Base-by-base conservation (phyloP, 176 grass and related monocot genomes). In the Hordeum marinum region DNA sequence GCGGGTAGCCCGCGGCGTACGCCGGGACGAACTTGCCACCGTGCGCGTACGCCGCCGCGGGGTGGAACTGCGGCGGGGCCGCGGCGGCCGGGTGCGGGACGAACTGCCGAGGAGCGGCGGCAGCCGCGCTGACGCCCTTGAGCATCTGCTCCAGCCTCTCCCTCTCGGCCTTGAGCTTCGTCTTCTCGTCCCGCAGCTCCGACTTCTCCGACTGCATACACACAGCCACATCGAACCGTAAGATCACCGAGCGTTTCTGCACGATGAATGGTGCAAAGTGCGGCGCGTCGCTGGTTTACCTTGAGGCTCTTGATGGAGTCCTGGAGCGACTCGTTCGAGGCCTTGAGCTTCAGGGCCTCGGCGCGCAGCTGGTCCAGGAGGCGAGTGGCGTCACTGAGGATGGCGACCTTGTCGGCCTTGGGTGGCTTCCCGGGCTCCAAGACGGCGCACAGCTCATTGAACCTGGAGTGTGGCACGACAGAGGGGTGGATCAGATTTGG, bases 381-480 rank as follows among this genome's bases (percentile, higher is more conserved):
- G 20, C 81, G 82, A 9, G 92, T 63, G 11, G 97, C 92, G 63
- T 99, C 86, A 13, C 68, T 91, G 17, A 99, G 88, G 65, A 99
- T 92, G 76, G 86, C 82, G 0, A 94, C 68, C 84, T 99, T 99
- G 84, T 99, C 94, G 1, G 94, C 79, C 88, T 86, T 96, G 1
- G 97, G 97, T 12, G 94, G 91, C 48, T 92, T 99, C 17, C 94
- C 88, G 1, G 97, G 97, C 7, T 99, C 97, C 88, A 99, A 81
- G 68, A 96, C 75, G 50, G 88, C 90, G 41, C 94, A 96, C 6
- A 99, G 88, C 79, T 99, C 97, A 23, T 42, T 96, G 76, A 99
- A 99, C 88, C 97, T 99, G 86, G 55, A 80, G 61, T 13, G n/a
- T 67, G 11, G 61, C 74, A 82, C n/a, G 10, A 41, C 25, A 77